Conservation (phyloP, 139 green algal species). For the Tetraselmis chui region DNA sequence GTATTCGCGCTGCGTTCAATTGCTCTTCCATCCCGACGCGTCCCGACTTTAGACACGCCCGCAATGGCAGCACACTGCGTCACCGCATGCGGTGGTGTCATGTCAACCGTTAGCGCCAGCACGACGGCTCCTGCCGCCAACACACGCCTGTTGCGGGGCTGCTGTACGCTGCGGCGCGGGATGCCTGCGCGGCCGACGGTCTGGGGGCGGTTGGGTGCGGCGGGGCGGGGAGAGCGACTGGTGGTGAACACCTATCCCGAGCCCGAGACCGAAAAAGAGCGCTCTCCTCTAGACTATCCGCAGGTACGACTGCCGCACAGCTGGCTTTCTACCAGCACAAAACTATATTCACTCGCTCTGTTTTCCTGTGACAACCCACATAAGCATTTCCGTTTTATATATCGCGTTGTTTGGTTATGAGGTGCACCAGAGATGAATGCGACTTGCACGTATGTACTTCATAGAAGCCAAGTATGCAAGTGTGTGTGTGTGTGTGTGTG, state of each 20-base stretch:
- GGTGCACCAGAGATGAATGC: no score
- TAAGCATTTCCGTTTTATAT: neutral
- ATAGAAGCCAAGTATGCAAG: neutral
- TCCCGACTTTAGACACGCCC: no score
- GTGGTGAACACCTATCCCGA: constrained; percentile 45
- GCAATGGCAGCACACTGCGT: no score
- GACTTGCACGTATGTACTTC: neutral
- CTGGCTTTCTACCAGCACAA: neutral
- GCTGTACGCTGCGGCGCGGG: neutral
- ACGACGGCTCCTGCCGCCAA: neutral
- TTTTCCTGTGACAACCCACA: no score
- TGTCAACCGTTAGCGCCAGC: neutral
- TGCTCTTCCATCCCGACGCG: no score
- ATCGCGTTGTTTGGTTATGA: neutral
- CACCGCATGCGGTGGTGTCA: no score
- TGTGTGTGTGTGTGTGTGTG: no score
- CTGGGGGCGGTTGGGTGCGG: no score
- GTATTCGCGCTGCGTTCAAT: no score
- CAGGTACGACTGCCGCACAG: constrained; percentile 37
- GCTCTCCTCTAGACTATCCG: constrained; percentile 70
- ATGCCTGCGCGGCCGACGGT: neutral
- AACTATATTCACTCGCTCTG: neutral
- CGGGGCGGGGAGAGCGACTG: neutral
- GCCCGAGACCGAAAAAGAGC: constrained; percentile 81
- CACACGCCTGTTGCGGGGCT: no score